Conservation (phyloP, 176 grass and related monocot species). For the Chrysopogon serrulatus region DNA sequence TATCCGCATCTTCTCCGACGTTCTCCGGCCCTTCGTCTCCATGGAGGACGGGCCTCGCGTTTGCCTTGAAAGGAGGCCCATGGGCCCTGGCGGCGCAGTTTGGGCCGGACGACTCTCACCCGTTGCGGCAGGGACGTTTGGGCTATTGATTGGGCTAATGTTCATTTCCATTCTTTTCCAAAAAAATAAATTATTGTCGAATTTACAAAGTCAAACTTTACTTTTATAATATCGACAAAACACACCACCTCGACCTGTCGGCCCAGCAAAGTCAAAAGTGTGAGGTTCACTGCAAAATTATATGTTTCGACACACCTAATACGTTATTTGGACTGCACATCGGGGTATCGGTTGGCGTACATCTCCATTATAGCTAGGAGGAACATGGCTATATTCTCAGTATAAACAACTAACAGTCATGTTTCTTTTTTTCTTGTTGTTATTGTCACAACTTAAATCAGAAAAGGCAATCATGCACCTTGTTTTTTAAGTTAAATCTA, state of each 20-base stretch:
- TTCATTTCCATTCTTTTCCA: background rate
- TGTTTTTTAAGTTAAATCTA: background rate
- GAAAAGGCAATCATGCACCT: background rate
- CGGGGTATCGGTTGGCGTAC: background rate
- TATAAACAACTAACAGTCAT: background rate
- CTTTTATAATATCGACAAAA: background rate
- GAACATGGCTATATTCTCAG: background rate
- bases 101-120: background rate
- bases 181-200: rapidly evolving
- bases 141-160: background rate
- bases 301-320: background rate
- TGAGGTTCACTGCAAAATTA: background rate
- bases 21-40: background rate
- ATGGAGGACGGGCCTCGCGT: background rate
- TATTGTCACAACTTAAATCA: background rate
- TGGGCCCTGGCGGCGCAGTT: background rate
- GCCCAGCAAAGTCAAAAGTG: background rate
- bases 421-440: background rate
- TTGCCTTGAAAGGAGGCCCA: background rate
- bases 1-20: background rate
- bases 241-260: background rate
- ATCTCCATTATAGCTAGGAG: background rate
- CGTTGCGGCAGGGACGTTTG: background rate
- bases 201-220: background rate
- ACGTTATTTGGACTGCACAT: background rate